Evolutionary conservation across 2,329 filamentous ascomycete species (phyloP), one percentile per base, ranked within the genome.

Genomic region (Botrytis squamosa): DNA sequence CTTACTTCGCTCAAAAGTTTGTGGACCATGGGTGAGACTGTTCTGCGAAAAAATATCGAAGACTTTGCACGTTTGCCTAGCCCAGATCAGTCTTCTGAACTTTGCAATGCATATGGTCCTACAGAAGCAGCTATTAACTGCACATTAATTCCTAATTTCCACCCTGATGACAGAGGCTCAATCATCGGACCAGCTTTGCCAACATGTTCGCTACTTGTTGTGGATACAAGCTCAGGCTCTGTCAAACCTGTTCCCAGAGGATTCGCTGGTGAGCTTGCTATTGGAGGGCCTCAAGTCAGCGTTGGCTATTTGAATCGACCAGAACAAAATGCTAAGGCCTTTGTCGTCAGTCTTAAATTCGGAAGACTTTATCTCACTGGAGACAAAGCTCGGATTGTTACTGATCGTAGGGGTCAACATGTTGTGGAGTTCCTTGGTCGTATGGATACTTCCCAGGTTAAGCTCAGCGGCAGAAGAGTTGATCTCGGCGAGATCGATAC

Each of bases 391-490:
- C 74, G 89, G 55, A 83, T 90, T 60, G 80, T 90, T 38, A 83
- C 88, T 68, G 86, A 91, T 77, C 85, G 84, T 18, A 87, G 85
- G 29, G 67, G 67, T 33, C 36, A 46, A 42, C 9, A 70, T 42
- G 38, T 70, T n/a, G 88, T 91, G 75, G 86, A 88, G 52, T 91
- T 91, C 79, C 81, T 90, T 55, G 89, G 89, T 9, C 86, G 89
- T 36, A 86, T 86, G 64, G 89, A 91, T 78, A 60, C 67, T 16
- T 88, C 89, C 38, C 89, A 91, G 80, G 86, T 90, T 71, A 91
- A 91, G 78, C 82, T 91, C n/a, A 86, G 89, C 57, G 89, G 89
- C 0, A 89, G 91, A 78, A 83, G 89, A 62, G 84, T 91, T 12
- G 89, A 91, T 76, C 87, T 91, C 74, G 87, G 86, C 33, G 89